Evolutionary conservation across 2,329 filamentous ascomycete genomes (phyloP).

Genomic region (Ophiostoma ips): DNA sequence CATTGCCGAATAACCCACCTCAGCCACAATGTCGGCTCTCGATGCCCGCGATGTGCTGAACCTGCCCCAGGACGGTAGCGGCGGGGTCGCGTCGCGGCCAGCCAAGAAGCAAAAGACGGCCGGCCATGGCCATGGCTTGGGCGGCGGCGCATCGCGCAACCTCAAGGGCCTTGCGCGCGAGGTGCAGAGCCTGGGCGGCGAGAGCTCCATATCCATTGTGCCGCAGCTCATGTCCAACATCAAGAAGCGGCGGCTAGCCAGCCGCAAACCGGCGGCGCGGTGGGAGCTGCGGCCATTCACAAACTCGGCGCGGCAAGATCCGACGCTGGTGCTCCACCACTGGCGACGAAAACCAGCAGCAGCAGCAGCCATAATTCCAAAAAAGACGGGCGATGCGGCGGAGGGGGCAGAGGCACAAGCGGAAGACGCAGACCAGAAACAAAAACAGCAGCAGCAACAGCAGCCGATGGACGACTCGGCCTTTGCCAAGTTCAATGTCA

Average conservation of each 20-base stretch:
- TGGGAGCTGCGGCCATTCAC: conserved; percentile 61
- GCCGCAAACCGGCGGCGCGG: conserved; percentile 38
- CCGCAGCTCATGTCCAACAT: conserved; percentile 40
- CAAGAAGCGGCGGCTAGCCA: conserved; percentile 43
- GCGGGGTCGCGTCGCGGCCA: conserved; percentile 32
- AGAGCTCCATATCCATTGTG: conserved; percentile 53
- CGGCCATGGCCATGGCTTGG: conserved; percentile 28
- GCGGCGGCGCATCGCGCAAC: conserved; percentile 24
- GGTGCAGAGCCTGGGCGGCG: conserved; percentile 50
- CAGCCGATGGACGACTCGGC: conserved; percentile 38
- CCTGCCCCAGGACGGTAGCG: conserved; percentile 47
- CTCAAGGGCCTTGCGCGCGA: conserved; percentile 52
- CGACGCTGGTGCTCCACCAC: conserved; percentile 55
- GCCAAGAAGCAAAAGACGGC: conserved; percentile 62
- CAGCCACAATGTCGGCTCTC: conserved; percentile 43
- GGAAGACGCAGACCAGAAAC: neutral
- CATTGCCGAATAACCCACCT: neutral
- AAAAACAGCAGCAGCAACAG: conserved; percentile 9
- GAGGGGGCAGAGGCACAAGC: neutral
- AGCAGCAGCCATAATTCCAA: too few relatives aligned
- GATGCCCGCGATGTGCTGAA: conserved; percentile 85
- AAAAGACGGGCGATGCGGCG: neutral
- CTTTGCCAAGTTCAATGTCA: conserved; percentile 82
- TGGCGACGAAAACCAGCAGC: conserved; percentile 45
- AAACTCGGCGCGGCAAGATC: conserved; percentile 64